Evolutionary conservation across 495 filamentous ascomycete species (phyloP).

Genomic region (Aspergillus steynii): DNA sequence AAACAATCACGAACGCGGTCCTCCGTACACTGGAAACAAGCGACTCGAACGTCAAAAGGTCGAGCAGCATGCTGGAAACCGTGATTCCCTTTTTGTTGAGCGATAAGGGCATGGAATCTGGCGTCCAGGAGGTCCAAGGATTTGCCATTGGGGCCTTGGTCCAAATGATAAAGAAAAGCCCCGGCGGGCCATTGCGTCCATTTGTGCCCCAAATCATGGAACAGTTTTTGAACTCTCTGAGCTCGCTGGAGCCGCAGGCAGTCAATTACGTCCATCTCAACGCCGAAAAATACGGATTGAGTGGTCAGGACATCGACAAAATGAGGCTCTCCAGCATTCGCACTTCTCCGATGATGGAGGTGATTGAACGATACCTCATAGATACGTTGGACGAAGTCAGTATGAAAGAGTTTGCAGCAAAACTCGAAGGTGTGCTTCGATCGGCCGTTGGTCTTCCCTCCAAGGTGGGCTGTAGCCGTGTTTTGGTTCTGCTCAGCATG

Average conservation of each 20-base stretch:
- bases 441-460: conserved; percentile 86
- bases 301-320: conserved; percentile 81
- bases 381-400: conserved; percentile 77
- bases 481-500: conserved; percentile 84
- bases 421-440: conserved; percentile 75
- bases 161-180: conserved; percentile 83
- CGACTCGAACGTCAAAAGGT: conserved; percentile 64
- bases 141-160: conserved; percentile 75
- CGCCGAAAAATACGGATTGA: conserved; percentile 80
- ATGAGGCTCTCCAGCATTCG: conserved; percentile 76
- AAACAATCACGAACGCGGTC: conserved; percentile 76
- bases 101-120: conserved; percentile 83
- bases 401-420: conserved; percentile 70
- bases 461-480: conserved; percentile 84
- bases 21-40: conserved; percentile 84
- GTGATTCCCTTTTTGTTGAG: conserved; percentile 90
- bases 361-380: conserved; percentile 79
- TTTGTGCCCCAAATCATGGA: conserved; percentile 82
- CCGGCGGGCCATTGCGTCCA: conserved; percentile 66
- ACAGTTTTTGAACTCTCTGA: conserved; percentile 75
- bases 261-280: conserved; percentile 93
- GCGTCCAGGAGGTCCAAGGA: conserved; percentile 77
- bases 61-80: conserved; percentile 74
- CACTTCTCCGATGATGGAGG: conserved; percentile 88
- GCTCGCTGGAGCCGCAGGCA: conserved; percentile 79